Percentiles rank a stretch among this genome's conserved stretches.
Evolutionary conservation across 768 basidiomycete genomes (phyloP).

Genomic region (Xerocomellus amylosporus): DNA sequence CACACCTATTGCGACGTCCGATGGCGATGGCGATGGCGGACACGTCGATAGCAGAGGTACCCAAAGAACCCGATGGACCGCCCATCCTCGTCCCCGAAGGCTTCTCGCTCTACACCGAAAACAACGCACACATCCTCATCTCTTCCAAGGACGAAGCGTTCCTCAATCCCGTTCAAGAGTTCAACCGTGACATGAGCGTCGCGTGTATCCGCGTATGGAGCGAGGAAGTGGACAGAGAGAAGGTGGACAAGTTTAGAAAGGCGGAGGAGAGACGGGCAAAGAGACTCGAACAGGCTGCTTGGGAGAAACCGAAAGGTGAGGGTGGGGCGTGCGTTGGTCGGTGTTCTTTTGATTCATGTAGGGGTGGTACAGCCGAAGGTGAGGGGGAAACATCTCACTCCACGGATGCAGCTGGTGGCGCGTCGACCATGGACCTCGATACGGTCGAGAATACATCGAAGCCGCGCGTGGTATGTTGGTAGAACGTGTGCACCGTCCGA

Average conservation of each 20-base stretch:
- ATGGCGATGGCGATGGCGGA: constrained; percentile 7
- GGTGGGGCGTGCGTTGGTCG: not conserved
- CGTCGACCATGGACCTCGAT: not conserved
- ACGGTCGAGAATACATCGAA: constrained; percentile 7
- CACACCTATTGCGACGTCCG: not conserved
- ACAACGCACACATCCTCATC: constrained; percentile 76
- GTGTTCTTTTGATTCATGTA: not conserved
- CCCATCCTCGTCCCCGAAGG: constrained; percentile 61
- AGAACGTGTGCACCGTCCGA: not conserved
- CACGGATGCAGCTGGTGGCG: not conserved
- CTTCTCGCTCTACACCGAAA: constrained; percentile 77
- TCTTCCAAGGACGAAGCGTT: constrained; percentile 76
- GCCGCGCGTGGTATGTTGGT: constrained; percentile 23
- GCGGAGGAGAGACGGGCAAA: constrained; percentile 48
- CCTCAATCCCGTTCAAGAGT: constrained; percentile 96
- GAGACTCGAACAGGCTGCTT: constrained; percentile 32
- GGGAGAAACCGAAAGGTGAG: constrained; percentile 49
- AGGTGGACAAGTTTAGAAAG: constrained; percentile 58
- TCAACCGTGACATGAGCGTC: constrained; percentile 92
- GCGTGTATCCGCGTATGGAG: constrained; percentile 91
- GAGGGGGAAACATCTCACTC: constrained; percentile 1
- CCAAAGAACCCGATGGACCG: constrained; percentile 4
- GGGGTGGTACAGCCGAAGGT: not conserved
- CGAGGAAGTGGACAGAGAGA: constrained; percentile 61
- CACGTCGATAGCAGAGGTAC: not conserved